Percentiles rank a stretch among this genome's conserved stretches.
Evolutionary conservation across 2,329 filamentous ascomycete species (phyloP).

Genomic region (Pestalotiopsis sp.): DNA sequence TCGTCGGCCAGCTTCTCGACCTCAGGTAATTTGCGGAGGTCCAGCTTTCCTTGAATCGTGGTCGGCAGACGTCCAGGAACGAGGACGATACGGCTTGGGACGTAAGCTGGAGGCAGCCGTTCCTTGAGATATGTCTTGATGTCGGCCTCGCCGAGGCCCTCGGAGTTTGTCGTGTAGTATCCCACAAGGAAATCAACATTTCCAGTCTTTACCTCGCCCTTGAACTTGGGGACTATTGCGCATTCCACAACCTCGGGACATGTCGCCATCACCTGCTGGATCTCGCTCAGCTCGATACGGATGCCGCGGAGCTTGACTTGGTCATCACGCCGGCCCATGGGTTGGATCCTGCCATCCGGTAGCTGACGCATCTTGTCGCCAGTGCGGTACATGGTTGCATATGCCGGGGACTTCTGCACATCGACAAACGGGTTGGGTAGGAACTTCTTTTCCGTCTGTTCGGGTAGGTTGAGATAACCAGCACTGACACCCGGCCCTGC

Average conservation of each 20-base stretch:
- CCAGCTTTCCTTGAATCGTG: not conserved
- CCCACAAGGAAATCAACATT: not conserved
- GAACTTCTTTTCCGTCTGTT: conserved; percentile 68
- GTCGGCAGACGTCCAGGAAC: not conserved
- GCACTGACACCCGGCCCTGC: conserved; percentile 79
- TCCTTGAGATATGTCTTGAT: not conserved
- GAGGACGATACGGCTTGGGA: not conserved
- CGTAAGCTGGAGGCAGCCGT: not conserved
- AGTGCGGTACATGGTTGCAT: not conserved
- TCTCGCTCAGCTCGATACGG: conserved; percentile 91
- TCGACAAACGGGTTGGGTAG: conserved; percentile 55
- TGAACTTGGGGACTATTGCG: not conserved
- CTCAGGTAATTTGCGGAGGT: not conserved
- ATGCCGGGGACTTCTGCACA: too few relatives aligned
- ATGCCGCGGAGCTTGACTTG: conserved; percentile 97
- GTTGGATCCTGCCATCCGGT: conserved; percentile 8
- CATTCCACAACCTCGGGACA: not conserved
- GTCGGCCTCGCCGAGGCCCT: not conserved
- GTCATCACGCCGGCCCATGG: conserved; percentile 78
- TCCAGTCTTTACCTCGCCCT: not conserved
- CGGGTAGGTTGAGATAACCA: conserved; percentile 68
- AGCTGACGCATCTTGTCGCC: not conserved
- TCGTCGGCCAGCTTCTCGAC: not conserved
- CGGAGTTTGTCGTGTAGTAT: not conserved
- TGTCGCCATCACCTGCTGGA: conserved; percentile 37